Conservation (phyloP, 148 eudicot species). For the Euryodendron excelsum region DNA sequence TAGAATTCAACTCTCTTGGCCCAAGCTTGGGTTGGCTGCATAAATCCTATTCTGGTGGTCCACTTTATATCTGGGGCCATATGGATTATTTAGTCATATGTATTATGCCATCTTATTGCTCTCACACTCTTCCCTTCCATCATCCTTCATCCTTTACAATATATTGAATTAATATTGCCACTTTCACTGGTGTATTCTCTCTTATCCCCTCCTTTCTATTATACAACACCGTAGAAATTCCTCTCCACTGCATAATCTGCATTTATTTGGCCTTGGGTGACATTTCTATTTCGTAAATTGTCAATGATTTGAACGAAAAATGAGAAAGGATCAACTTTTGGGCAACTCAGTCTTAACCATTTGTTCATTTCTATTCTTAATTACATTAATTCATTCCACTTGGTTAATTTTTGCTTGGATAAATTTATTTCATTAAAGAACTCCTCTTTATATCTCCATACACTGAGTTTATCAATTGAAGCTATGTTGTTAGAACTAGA, state of each 20-base stretch:
- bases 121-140: not conserved
- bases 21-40: not conserved
- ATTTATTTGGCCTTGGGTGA: not conserved
- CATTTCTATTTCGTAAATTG: not conserved
- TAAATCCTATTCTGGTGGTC: not conserved
- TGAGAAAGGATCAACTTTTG: not conserved
- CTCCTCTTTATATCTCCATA: not conserved
- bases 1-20: not conserved
- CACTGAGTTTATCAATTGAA: not conserved
- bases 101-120: not conserved
- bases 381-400: too few relatives aligned
- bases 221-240: not conserved
- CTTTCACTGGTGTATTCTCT: not conserved
- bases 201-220: not conserved
- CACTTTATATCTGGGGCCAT: not conserved
- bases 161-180: not conserved
- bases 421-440: too few relatives aligned
- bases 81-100: not conserved
- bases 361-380: not conserved
- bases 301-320: not conserved
- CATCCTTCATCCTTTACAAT: not conserved
- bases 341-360: not conserved
- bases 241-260: not conserved
- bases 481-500: not conserved
- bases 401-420: too few relatives aligned